A percentile compares a stretch with the other conserved stretches of the same genome.
Evolutionary conservation across 1,284 basidiomycete species (phyloP).

Genomic region (Cryptococcus sp.): DNA sequence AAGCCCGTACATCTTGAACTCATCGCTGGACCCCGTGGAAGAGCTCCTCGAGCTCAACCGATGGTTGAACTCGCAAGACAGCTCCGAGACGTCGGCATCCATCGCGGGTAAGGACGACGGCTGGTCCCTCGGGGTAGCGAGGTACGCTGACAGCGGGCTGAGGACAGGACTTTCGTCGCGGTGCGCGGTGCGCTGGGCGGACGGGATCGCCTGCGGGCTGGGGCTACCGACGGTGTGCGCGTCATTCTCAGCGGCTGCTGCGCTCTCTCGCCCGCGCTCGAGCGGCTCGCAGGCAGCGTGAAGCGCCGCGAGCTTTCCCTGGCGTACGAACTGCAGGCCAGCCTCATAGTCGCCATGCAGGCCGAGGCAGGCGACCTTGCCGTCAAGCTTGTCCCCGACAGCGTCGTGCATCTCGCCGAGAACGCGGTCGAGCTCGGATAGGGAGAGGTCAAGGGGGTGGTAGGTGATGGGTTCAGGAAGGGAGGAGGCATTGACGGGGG

Average conservation of each 20-base stretch:
- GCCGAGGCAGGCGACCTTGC: slow-evolving; percentile 71
- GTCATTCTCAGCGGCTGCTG: not conserved
- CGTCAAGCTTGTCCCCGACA: slow-evolving; percentile 63
- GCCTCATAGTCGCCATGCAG: slow-evolving; percentile 87
- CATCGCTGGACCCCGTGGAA: slow-evolving; percentile 17
- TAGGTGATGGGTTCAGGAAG: slow-evolving; percentile 66
- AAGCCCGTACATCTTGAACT: not conserved
- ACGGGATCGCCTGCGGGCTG: not conserved
- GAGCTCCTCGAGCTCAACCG: slow-evolving; percentile 9
- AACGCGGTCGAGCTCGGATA: slow-evolving; percentile 77
- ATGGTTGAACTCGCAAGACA: not conserved
- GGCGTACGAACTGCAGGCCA: slow-evolving; percentile 58
- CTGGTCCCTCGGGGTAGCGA: slow-evolving; percentile 24
- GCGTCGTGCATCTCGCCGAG: slow-evolving; percentile 64
- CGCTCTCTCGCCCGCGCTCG: not conserved
- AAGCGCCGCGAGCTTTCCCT: slow-evolving; percentile 47
- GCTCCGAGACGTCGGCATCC: slow-evolving; percentile 11
- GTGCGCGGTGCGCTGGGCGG: not conserved
- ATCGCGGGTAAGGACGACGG: slow-evolving; percentile 19
- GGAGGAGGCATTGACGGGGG: slow-evolving; percentile 27
- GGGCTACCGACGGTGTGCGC: not conserved
- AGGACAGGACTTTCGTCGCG: slow-evolving; percentile 6
- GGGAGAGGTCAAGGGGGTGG: slow-evolving; percentile 90
- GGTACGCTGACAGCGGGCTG: slow-evolving; percentile 17
- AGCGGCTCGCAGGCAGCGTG: not conserved